Base-by-base conservation (phyloP, 2,329 filamentous ascomycete species). In the Penicillium sp. region DNA sequence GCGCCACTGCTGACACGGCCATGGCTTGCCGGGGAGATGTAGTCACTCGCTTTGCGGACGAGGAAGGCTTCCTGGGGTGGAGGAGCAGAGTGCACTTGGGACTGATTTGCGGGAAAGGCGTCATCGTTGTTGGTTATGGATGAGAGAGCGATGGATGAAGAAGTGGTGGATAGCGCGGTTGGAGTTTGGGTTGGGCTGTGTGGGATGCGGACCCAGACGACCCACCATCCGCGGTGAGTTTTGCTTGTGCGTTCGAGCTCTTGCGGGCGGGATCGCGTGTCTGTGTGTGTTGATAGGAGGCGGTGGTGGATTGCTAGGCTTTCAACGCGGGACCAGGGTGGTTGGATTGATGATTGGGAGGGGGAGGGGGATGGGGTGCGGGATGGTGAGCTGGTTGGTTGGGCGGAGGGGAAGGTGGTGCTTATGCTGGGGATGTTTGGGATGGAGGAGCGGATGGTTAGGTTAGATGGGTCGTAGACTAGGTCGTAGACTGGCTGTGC, bases 161-260 rank as follows among this genome's bases (percentile, higher is more conserved):
- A 56, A 44, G 56, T 29, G 36, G 49, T 55, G 35, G 60, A 62
- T 27, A 59, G 41, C 13, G 56, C 47, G 31, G 41, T 55, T 58
- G 58, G 50, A 53, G 36, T 49, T 39, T 47, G 45, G 13, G 51
- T 48, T 45, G 50, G 44, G 17, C 12, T 53, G 17, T 57, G 50
- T 6, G 76, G 75, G 31, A 86, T 71, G 9, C 83, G 79, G 71
- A 87, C 81, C 85, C 86, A 88, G 23, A 87, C 81, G 2, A 88
- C 79, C 86, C 86, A 88, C 85, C 85, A 88, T 7, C 83, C 83
- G n/a, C 85, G 79, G 43, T 74, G 80, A 0, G 85, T 87, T 71
- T 87, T 88, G 70, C 82, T 83, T 1, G 83, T 87, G 33, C 83
- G 78, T 65, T 88, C 86, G 7, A 83, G 75, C 60, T 87, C 84